phyloP scores from a whole-genome alignment of 805 yeast genomes.

The Aciculoconidium aculeatum region DNA sequence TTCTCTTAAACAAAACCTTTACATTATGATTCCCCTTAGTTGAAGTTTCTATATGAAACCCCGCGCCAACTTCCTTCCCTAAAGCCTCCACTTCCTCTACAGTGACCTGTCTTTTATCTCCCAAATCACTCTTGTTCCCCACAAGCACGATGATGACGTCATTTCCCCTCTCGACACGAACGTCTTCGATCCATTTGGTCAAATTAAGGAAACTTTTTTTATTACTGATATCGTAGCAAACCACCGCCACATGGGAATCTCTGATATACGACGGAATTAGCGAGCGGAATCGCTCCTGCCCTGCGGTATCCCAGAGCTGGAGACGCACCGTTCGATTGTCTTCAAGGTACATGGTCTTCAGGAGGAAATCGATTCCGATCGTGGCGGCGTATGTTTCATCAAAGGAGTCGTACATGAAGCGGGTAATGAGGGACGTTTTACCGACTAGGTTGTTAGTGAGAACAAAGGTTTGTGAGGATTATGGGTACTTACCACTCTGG shows the following conservation, averaged over 20 bases:
- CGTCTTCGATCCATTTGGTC: constrained; percentile 91
- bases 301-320: constrained; percentile 97
- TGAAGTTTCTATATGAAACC: constrained; percentile 84
- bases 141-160: constrained; percentile 87
- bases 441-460: constrained; percentile 51
- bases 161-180: constrained; percentile 84
- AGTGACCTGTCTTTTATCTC: constrained; percentile 68
- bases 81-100: constrained; percentile 79
- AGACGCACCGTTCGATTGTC: constrained; percentile 86
- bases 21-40: constrained; percentile 95
- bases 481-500: constrained; percentile 58
- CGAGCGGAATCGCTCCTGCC: constrained; percentile 93
- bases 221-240: constrained; percentile 89
- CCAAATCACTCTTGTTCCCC: constrained; percentile 85
- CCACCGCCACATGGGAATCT: constrained; percentile 95
- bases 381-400: constrained; percentile 97
- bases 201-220: constrained; percentile 79
- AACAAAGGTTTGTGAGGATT: background rate
- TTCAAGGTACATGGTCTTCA: constrained; percentile 74
- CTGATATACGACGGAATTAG: constrained; percentile 93
- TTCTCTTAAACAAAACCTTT: constrained; percentile 79
- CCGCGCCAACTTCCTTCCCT: constrained; percentile 66
- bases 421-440: constrained; percentile 90
- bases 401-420: constrained; percentile 96
- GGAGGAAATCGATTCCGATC: constrained; percentile 91